Evolutionary conservation across 176 grass and related monocot genomes (phyloP).

Genomic region (Aegilops umbellulata): DNA sequence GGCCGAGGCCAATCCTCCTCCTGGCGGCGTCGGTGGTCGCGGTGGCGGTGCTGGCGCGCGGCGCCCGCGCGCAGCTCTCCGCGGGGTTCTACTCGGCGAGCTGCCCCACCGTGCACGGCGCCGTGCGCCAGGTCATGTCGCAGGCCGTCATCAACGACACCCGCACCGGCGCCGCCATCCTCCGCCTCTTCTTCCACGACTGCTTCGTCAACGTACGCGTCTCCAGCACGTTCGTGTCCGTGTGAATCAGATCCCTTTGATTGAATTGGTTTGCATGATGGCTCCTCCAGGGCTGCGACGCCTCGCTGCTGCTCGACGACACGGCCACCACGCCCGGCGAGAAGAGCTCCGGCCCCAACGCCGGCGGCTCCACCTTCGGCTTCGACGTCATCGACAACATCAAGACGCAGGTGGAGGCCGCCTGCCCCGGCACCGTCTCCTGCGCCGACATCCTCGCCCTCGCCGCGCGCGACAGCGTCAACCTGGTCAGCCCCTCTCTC

Average conservation of each 20-base stretch:
- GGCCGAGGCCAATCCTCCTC: neutral
- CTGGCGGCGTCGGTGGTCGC: neutral
- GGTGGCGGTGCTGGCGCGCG: neutral
- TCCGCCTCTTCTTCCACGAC: slow-evolving; percentile 98
- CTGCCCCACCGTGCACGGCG: slow-evolving; percentile 40
- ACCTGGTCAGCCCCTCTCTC: slow-evolving; percentile 37
- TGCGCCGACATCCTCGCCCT: slow-evolving; percentile 88
- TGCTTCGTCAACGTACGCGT: slow-evolving; percentile 81
- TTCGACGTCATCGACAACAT: slow-evolving; percentile 65
- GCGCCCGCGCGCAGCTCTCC: slow-evolving; percentile 29
- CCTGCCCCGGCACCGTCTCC: slow-evolving; percentile 49
- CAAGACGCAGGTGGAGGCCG: slow-evolving; percentile 61
- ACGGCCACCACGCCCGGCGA: slow-evolving; percentile 50
- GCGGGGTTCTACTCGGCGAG: slow-evolving; percentile 50
- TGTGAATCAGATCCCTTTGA: neutral
- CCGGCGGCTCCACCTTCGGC: slow-evolving; percentile 46
- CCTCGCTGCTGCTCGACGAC: slow-evolving; percentile 78
- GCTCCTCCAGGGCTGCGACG: slow-evolving; percentile 70
- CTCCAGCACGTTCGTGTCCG: neutral
- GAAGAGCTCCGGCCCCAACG: slow-evolving; percentile 69
- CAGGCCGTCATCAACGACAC: slow-evolving; percentile 45
- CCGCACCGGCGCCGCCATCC: slow-evolving; percentile 54
- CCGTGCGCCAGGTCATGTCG: slow-evolving; percentile 56
- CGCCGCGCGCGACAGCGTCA: slow-evolving; percentile 61
- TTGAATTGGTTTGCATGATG: neutral